phyloP scores from a whole-genome alignment of 345 rosid species.

The Isatis tinctoria region DNA sequence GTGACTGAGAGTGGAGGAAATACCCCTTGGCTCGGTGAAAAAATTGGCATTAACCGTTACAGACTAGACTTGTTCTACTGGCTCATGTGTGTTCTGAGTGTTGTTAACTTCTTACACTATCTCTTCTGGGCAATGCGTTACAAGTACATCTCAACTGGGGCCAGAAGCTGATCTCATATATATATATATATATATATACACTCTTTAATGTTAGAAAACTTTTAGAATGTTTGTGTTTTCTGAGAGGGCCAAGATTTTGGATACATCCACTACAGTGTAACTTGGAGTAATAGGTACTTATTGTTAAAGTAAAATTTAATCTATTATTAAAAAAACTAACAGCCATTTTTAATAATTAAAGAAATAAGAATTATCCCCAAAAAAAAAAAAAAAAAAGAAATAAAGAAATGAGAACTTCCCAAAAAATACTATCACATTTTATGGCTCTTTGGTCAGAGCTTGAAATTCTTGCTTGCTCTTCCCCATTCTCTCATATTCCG shows the following conservation, averaged over 20 bases:
- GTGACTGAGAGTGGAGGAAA: slow-evolving; percentile 32
- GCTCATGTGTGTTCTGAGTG: slow-evolving; percentile 56
- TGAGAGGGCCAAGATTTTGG: neutral
- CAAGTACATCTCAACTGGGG: slow-evolving; percentile 44
- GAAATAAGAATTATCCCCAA: too few relatives aligned
- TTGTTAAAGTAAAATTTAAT: neutral
- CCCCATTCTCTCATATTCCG: too few relatives aligned
- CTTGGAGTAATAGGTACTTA: neutral
- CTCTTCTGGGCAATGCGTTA: slow-evolving; percentile 61
- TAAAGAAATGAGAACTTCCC: too few relatives aligned
- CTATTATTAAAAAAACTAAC: too few relatives aligned
- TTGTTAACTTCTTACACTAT: slow-evolving; percentile 53
- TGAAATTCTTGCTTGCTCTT: too few relatives aligned
- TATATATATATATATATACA: neutral
- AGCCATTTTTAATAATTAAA: too few relatives aligned
- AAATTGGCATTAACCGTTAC: slow-evolving; percentile 37
- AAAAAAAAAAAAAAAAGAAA: too few relatives aligned
- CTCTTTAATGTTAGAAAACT: neutral
- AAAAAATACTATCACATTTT: too few relatives aligned
- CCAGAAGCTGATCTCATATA: slow-evolving; percentile 3
- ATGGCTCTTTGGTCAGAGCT: too few relatives aligned
- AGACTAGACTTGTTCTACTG: slow-evolving; percentile 62
- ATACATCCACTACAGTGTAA: neutral
- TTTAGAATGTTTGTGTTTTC: neutral
- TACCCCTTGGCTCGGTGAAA: slow-evolving; percentile 53